Evolutionary conservation across 2,329 filamentous ascomycete species (phyloP).

Genomic region (Camillea tinctor): DNA sequence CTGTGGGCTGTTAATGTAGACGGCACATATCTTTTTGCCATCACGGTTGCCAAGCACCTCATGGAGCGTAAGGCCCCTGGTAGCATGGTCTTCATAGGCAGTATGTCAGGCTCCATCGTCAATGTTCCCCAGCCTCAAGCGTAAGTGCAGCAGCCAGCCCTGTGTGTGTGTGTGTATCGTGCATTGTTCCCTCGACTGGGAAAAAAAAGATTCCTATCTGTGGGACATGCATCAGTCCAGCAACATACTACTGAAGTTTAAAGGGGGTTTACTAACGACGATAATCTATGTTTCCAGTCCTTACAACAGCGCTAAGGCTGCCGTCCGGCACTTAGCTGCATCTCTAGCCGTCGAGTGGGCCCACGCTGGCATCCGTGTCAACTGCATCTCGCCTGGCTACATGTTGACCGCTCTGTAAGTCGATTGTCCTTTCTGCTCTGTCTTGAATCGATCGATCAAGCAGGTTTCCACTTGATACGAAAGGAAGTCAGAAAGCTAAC

Average conservation of each 20-base stretch:
- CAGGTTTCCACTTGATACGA: no score
- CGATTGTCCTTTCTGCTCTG: background rate
- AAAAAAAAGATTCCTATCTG: background rate
- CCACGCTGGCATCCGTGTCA: slow-evolving; percentile 81
- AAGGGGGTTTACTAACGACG: slow-evolving; percentile 12
- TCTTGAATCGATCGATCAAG: background rate
- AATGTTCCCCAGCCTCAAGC: slow-evolving; percentile 94
- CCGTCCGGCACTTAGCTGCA: slow-evolving; percentile 81
- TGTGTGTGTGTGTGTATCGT: background rate
- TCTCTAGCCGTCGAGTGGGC: slow-evolving; percentile 96
- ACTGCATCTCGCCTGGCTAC: slow-evolving; percentile 93
- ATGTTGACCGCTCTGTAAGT: slow-evolving; percentile 91
- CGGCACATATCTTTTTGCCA: slow-evolving; percentile 87
- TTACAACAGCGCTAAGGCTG: slow-evolving; percentile 92
- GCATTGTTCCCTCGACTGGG: background rate
- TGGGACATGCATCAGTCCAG: background rate
- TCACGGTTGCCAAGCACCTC: slow-evolving; percentile 79
- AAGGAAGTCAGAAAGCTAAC: slow-evolving; percentile 12
- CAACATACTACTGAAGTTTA: background rate
- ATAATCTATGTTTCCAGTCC: slow-evolving; percentile 45
- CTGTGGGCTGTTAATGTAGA: slow-evolving; percentile 93
- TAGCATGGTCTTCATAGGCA: slow-evolving; percentile 91
- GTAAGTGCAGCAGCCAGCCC: slow-evolving; percentile 36
- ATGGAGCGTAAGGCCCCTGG: slow-evolving; percentile 78
- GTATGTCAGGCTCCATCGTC: slow-evolving; percentile 91